Conservation (phyloP, 768 basidiomycete species). For the Agrocybe chaxingu region DNA sequence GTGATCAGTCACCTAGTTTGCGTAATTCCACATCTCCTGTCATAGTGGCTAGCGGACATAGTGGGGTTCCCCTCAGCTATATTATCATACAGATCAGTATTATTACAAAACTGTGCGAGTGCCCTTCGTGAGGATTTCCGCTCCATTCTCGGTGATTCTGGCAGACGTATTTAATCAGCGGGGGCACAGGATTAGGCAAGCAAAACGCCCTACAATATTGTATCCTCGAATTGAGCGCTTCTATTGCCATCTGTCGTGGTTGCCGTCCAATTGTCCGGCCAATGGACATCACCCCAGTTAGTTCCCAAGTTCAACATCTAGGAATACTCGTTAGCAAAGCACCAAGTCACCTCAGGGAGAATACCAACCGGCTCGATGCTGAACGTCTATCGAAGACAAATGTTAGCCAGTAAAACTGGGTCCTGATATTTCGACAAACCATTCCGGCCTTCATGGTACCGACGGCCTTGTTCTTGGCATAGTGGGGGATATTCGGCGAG, state of each 20-base stretch:
- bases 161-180: conserved; percentile 1
- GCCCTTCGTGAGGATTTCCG: conserved; percentile 79
- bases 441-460: conserved; percentile 94
- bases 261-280: conserved; percentile 97
- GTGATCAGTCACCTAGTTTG: too few species aligned
- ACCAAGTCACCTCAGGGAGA: conserved; percentile 4
- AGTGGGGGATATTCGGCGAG: conserved; percentile 89
- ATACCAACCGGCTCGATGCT: conserved; percentile 71
- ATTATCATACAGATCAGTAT: too few species aligned
- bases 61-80: neutral
- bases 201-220: conserved; percentile 70
- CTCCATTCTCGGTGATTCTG: conserved; percentile 90
- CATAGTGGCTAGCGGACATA: neutral
- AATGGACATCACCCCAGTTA: conserved; percentile 74
- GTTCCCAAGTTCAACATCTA: conserved; percentile 93
- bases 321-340: conserved; percentile 10
- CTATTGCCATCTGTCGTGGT: conserved; percentile 87
- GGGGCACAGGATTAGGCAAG: neutral
- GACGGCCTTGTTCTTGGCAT: conserved; percentile 89
- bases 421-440: conserved; percentile 42
- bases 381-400: conserved; percentile 41
- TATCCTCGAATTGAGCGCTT: conserved; percentile 98
- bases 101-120: neutral
- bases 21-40: neutral
- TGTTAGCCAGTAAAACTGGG: neutral